Percentiles rank a stretch among this genome's conserved stretches.
phyloP scores from a whole-genome alignment of 208 protist genomes.

The Trypanosoma cruzi region DNA sequence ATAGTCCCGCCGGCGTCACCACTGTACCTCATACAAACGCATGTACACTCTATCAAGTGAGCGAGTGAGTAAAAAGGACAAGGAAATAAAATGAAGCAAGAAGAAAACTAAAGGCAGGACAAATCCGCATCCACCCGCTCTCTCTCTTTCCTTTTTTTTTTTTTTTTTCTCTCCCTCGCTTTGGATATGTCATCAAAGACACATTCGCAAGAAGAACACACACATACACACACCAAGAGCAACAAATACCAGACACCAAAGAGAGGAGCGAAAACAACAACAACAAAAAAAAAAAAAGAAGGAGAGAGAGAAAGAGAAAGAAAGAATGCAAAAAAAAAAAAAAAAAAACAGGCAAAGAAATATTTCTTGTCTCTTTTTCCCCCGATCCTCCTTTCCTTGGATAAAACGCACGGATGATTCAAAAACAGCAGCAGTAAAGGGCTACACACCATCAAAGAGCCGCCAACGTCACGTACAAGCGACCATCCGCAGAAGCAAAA shows the following conservation, averaged over 20 bases:
- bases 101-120: not conserved
- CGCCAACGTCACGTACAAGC: conserved; percentile 57
- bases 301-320: not conserved
- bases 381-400: not conserved
- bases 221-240: not conserved
- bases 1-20: not conserved
- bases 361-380: not conserved
- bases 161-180: not conserved
- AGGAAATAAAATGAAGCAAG: no score
- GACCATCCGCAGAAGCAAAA: conserved; percentile 59
- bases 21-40: not conserved
- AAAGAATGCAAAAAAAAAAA: not conserved
- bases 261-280: not conserved
- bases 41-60: no score
- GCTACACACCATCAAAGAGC: conserved; percentile 13
- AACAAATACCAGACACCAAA: not conserved
- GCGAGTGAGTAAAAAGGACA: no score
- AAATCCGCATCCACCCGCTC: not conserved
- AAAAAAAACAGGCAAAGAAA: not conserved
- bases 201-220: not conserved
- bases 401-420: not conserved
- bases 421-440: not conserved
- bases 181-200: not conserved
- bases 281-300: not conserved
- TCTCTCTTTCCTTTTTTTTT: not conserved